Evolutionary conservation across 73 alveolate species (phyloP).

Genomic region (Paramecium primaurelia): DNA sequence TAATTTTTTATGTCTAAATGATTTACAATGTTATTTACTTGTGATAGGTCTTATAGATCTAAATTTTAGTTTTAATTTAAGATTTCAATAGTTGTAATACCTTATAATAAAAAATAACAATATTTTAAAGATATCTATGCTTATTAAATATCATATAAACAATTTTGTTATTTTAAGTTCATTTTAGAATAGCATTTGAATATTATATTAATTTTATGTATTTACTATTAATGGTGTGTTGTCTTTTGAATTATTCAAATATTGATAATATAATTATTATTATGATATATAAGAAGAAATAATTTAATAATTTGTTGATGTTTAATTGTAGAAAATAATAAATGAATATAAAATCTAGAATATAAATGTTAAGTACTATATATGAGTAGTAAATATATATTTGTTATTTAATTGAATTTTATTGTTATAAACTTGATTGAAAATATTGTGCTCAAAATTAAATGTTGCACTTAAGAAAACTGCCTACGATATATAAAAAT

Average conservation of each 20-base stretch:
- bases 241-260: too few species aligned
- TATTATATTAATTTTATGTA: too few species aligned
- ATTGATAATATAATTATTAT: neutral
- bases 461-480: neutral
- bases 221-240: too few species aligned
- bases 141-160: too few species aligned
- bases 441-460: neutral
- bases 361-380: neutral
- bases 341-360: neutral
- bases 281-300: neutral
- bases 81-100: too few species aligned
- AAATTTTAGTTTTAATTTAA: too few species aligned
- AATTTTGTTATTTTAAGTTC: too few species aligned
- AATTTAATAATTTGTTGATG: neutral
- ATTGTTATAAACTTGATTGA: neutral
- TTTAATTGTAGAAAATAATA: neutral
- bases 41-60: neutral
- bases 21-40: too few species aligned
- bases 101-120: too few species aligned
- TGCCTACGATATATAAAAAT: neutral
- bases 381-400: neutral
- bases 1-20: neutral
- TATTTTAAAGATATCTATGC: too few species aligned
- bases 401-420: neutral
- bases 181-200: too few species aligned